phyloP scores from a whole-genome alignment of 83 land plant genomes.

The Picea mariana region DNA sequence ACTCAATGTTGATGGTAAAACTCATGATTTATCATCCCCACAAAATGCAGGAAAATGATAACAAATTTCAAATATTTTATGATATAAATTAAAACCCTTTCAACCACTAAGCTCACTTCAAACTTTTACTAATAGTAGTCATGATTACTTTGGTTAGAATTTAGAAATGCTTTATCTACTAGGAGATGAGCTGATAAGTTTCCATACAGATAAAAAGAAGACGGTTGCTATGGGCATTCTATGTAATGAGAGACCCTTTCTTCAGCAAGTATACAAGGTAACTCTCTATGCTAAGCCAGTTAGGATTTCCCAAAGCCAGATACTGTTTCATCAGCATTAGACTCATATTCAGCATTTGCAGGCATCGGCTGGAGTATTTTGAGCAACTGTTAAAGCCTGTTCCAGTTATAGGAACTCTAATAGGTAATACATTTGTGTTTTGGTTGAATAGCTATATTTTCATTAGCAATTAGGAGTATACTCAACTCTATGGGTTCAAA shows the following conservation, averaged over 20 bases:
- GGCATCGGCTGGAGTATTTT: conserved; percentile 65
- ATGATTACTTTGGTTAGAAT: conserved; percentile 35
- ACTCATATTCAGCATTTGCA: conserved; percentile 29
- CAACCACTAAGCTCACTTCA: not conserved
- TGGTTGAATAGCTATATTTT: conserved; percentile 1
- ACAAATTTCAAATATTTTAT: not conserved
- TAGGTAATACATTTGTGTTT: conserved; percentile 38
- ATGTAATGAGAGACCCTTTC: conserved; percentile 82
- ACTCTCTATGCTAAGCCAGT: not conserved
- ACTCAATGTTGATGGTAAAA: not conserved
- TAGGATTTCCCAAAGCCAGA: not conserved
- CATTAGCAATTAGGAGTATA: not conserved
- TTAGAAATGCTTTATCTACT: conserved; percentile 25
- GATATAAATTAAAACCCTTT: not conserved
- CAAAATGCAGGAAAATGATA: not conserved
- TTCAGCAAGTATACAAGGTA: conserved; percentile 74
- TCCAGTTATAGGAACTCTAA: conserved; percentile 75
- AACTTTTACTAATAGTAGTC: conserved; percentile 16
- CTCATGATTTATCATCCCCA: not conserved
- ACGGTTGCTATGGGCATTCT: conserved; percentile 69
- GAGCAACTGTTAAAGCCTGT: conserved; percentile 69
- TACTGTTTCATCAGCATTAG: not conserved
- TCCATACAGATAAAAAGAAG: conserved; percentile 55
- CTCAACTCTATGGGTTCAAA: not conserved
- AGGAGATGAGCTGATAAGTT: conserved; percentile 20